Conservation (phyloP, 345 rosid genomes). For the Erodium maritimum region DNA sequence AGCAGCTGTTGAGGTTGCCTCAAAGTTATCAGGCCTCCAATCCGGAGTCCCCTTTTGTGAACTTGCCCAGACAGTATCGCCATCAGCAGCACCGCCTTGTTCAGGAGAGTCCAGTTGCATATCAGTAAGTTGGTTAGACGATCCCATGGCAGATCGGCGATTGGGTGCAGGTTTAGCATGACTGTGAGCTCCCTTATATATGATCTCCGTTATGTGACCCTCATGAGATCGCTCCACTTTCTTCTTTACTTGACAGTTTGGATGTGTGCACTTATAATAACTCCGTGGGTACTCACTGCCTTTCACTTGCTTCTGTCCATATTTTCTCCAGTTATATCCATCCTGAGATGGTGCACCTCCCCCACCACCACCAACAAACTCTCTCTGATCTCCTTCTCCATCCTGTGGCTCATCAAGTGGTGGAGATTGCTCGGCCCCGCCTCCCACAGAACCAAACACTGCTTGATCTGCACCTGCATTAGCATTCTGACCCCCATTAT, state of each 20-base stretch:
- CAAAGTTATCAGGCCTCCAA: slow-evolving; percentile 49
- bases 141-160: slow-evolving; percentile 51
- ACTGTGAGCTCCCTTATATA: slow-evolving; percentile 85
- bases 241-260: slow-evolving; percentile 80
- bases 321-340: slow-evolving; percentile 94
- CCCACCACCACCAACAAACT: slow-evolving; percentile 34
- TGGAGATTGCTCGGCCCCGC: slow-evolving; percentile 35
- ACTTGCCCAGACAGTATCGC: slow-evolving; percentile 42
- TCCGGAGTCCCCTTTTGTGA: slow-evolving; percentile 34
- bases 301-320: slow-evolving; percentile 91
- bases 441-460: slow-evolving; percentile 25
- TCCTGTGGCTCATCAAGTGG: slow-evolving; percentile 57
- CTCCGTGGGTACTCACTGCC: slow-evolving; percentile 96
- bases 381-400: slow-evolving; percentile 65
- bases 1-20: slow-evolving; percentile 58
- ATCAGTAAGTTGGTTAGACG: slow-evolving; percentile 33
- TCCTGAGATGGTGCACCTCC: slow-evolving; percentile 63
- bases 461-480: slow-evolving; percentile 22
- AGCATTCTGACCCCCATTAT: slow-evolving; percentile 15
- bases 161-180: slow-evolving; percentile 66
- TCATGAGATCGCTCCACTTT: slow-evolving; percentile 90
- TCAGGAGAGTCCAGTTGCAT: slow-evolving; percentile 44
- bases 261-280: slow-evolving; percentile 91
- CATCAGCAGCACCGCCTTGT: slow-evolving; percentile 31
- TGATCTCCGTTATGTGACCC: slow-evolving; percentile 94